Base-by-base conservation (phyloP, 495 filamentous ascomycete genomes). In the Apodospora peruviana region DNA sequence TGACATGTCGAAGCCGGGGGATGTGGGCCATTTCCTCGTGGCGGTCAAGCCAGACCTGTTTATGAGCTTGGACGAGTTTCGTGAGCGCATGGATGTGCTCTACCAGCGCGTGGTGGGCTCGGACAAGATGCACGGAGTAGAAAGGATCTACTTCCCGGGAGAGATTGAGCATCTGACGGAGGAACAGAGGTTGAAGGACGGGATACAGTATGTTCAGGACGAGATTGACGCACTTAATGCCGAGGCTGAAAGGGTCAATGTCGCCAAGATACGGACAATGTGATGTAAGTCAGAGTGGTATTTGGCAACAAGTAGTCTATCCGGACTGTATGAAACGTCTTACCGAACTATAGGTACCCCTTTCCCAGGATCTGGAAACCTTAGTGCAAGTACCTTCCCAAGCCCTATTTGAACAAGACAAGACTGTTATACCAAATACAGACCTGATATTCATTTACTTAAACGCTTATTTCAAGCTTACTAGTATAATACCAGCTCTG, bases 31-130 rank as follows among this genome's bases (percentile, higher is more conserved):
- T 60, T 88, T 89, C 50, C 60, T 90, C 11, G 73, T 89, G 7
- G 85, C 82, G 11, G 79, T 90, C 39, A 86, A 84, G 61, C 86
- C 86, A 19, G 85, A 90, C 66, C 62, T 90, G 44, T 90, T 90
- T 55, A 78, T 90, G 77, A 73, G 70, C 41, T 50, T 83, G 43
- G 80, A 83, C 4, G 84, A 88, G 32, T 89, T 89, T 57, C 78
- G 75, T 54, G 66, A 68, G 42, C 64, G 86, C 4, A 88, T 90
- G 86, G 80, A 83, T 43, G 76, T 82, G 54, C 65, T 89, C 1
- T 85, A 89, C 59, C 66, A 77, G 60, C 62, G 75, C 19, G 85
- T 87, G 5, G 75, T 83, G 0, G 78, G 73, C 5, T 76, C 74
- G 0, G 80, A 88, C 19, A 86, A 75, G 67, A 82, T 81, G 71